Base-by-base conservation (phyloP, 805 yeast species). In the Candida boleticola region DNA sequence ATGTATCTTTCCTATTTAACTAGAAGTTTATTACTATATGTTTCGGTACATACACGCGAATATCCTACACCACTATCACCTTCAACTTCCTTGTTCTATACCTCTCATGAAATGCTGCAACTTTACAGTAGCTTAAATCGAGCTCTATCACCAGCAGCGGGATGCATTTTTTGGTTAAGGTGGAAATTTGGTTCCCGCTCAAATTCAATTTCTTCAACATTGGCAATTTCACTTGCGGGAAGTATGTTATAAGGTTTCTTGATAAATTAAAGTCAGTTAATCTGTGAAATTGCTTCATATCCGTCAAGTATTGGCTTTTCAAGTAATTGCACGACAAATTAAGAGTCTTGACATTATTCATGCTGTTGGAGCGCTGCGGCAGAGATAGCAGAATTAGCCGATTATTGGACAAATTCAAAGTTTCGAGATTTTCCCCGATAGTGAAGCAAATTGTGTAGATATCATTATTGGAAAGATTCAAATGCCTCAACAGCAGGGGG, bases 391-490 rank as follows among this genome's bases (percentile, higher is more conserved):
- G 16, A 11, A 5, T 5, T 16, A 31, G 36, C 22, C 55, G 55
- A 40, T 60, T 60, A 42, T 60, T 60, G 30, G 61, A 50, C 2
- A 60, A 39, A 39, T 60, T 47, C 16, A 60, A 45, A 6, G 21
- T 22, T 18, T 36, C 23, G 26, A 36, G 27, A 6, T 26, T 19
- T 6, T 9, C 16, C 16, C 29, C 13, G 10, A 36, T n/a, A 10
- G 17, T 4, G 22, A 36, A 26, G 22, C 22, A 16, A 4, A 36
- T 10, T 13, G 48, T 46, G 39, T 45, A 46, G n/a, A 62, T 19
- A 29, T 39, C 49, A 40, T 64, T 64, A 42, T 61, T 61, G 4
- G 67, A 58, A n/a, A 62, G 45, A 35, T 60, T 57, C 29, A 63
- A 43, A 10, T 47, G 21, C 29, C 41, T 39, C 23, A 64, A 37